Base-by-base conservation (phyloP, 2,329 filamentous ascomycete genomes). In the Raffaelea arxii region DNA sequence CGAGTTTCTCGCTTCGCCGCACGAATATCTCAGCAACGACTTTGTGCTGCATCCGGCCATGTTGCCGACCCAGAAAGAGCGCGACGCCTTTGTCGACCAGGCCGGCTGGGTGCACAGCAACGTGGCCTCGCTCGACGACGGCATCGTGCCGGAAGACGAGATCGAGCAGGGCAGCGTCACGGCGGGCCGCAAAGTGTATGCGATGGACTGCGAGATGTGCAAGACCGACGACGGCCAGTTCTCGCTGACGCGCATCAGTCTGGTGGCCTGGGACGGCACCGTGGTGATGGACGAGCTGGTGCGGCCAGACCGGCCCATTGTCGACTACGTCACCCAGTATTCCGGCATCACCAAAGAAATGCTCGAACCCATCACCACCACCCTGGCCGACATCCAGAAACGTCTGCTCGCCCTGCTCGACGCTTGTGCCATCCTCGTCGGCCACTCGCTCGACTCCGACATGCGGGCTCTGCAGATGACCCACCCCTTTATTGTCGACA, bases 131-230 rank as follows among this genome's bases (percentile, higher is more conserved):
- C 65, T 88, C 7, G 76, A 81, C 41, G 83, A 87, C 25, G 86
- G 81, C 3, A 64, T 76, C 42, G 74, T 84, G 6, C 78, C 83
- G 3, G 84, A 89, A 43, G 62, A 65, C 5, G 78, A 89, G 46
- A 80, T 94, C 49, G 74, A 94, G 62, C 69, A 82, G 55, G 91
- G 89, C 46, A 91, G 88, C 62, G 69, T 95, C 48, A 94, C 88
- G 0, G 86, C 80, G 25, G 92, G 90, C 30, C 79, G 88, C 51
- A 76, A 83, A 32, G 69, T 96, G 11, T 69, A 94, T 42, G 84
- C 88, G 2, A 71, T 98, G 46, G 92, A 98, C 62, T 98, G 92
- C 65, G 92, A 98, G 65, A 98, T 98, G 92, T 95, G 90, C 62
- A 82, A 88, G 66, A 94, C 89, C 3, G 85, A 82, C 49, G 80